These are phyloP conservation scores for Phytopythium litorale DNA, from an alignment of 352 stramenopile genomes.

Conservation along the genomic window DNA sequence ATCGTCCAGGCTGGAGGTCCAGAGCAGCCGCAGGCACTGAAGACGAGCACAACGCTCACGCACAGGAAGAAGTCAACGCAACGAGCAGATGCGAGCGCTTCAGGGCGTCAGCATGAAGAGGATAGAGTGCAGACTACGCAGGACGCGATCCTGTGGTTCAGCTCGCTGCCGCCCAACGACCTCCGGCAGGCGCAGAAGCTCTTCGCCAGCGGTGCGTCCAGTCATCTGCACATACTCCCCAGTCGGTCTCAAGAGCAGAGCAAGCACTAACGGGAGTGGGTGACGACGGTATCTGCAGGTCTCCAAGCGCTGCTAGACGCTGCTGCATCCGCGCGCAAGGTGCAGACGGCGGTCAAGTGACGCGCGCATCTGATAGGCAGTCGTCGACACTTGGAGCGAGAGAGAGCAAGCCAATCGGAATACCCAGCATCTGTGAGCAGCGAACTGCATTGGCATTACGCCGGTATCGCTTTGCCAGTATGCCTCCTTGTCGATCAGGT, in stretches of 20 bases:
- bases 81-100: slow-evolving; percentile 9
- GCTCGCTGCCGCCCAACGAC: slow-evolving; percentile 59
- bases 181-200: slow-evolving; percentile 59
- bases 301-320: slow-evolving; percentile 33
- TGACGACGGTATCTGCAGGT: slow-evolving; percentile 10
- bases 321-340: slow-evolving; percentile 22
- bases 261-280: background rate
- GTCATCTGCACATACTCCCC: too few relatives aligned
- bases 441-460: too few relatives aligned
- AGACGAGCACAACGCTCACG: slow-evolving; percentile 2
- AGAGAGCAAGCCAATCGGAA: too few relatives aligned
- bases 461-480: too few relatives aligned
- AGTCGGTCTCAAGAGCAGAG: too few relatives aligned
- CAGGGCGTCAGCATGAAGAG: slow-evolving; percentile 13
- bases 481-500: too few relatives aligned
- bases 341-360: slow-evolving; percentile 20
- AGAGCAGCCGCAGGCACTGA: background rate
- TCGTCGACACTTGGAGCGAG: too few relatives aligned
- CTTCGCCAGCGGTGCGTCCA: slow-evolving; percentile 44
- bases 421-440: too few relatives aligned
- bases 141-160: slow-evolving; percentile 65
- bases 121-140: background rate
- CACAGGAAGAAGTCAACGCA: background rate
- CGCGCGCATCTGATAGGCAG: background rate
- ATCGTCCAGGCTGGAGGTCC: background rate